A percentile compares a stretch with the other conserved stretches of the same genome.
Evolutionary conservation across 1,139 yeast genomes (phyloP).

Genomic region (Yamadazyma epiphylla): DNA sequence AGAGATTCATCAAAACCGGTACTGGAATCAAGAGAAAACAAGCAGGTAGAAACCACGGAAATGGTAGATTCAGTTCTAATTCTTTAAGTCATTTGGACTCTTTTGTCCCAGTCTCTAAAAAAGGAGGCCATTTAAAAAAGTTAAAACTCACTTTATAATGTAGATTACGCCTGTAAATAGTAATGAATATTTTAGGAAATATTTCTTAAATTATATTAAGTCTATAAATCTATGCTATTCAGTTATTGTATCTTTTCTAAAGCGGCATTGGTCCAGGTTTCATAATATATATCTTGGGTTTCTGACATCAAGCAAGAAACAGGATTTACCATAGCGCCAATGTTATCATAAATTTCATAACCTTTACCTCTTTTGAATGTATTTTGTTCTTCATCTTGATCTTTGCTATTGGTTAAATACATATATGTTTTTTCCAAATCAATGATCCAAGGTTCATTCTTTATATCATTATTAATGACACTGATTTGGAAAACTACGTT

Average conservation of each 20-base stretch:
- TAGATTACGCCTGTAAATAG: background rate
- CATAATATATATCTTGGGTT: slow-evolving; percentile 27
- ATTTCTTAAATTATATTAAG: too few species aligned
- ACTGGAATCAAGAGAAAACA: slow-evolving; percentile 52
- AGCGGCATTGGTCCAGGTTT: slow-evolving; percentile 24
- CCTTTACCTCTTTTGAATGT: slow-evolving; percentile 29
- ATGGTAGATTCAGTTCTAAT: slow-evolving; percentile 77
- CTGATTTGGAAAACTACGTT: slow-evolving; percentile 51
- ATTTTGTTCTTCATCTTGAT: slow-evolving; percentile 23
- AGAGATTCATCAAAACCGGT: slow-evolving; percentile 74
- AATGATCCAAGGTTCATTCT: slow-evolving; percentile 52
- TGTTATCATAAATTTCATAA: slow-evolving; percentile 24
- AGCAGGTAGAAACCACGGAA: slow-evolving; percentile 91
- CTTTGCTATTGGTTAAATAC: slow-evolving; percentile 20
- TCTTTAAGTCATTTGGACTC: slow-evolving; percentile 63
- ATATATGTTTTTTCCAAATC: slow-evolving; percentile 40
- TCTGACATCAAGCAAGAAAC: slow-evolving; percentile 24
- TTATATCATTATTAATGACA: slow-evolving; percentile 49
- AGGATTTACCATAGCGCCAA: slow-evolving; percentile 38
- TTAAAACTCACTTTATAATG: slow-evolving; percentile 6
- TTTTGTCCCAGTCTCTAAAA: slow-evolving; percentile 52
- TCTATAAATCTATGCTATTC: too few species aligned
- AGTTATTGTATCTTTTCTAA: too few species aligned
- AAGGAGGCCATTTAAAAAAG: slow-evolving; percentile 53
- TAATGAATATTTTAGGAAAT: too few species aligned